Base-by-base conservation (phyloP, 805 yeast species). In the Nakazawaea holstii region DNA sequence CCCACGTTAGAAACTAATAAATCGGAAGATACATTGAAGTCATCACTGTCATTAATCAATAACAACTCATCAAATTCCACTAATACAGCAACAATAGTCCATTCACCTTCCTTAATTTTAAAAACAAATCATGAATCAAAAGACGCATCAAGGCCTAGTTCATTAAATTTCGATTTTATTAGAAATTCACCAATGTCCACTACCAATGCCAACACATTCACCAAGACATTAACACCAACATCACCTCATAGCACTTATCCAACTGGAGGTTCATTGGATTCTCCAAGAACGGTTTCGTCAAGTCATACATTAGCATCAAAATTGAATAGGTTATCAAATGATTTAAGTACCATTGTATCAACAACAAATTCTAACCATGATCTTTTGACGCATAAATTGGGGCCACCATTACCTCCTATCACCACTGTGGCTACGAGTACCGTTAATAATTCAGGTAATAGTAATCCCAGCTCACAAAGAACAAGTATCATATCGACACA, bases 381-480 rank as follows among this genome's bases (percentile, higher is more conserved):
- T 4, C 29, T 46, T 15, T 35, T 46, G 27, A 26, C 43, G 5
- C 49, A 46, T 13, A 46, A 46, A 36, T 27, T 46, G 26, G 38
- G 35, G 8, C 17, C 49, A 24, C 49, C 49, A 11, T 33, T 46
- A 27, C 49, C 49, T n/a, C 49, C 49, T 7, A 41, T 46, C 9
- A 40, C 41, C 20, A 46, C 49, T 2, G 27, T 37, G 5, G 49
- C 49, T 15, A 41, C 49, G 7, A 47, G 35, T 36, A 37, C 43
- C 2, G 46, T 41, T n/a, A 47, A 28, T 31, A 45, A 13, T 15
- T 29, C 41, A 14, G 45, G 49, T 3, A 28, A 27, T 11, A 42
- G 49, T 36, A 41, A 41, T 46, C 20, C 45, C 17, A 46, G 49
- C 33, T 46, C 49, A 3, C 49, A 46, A 30, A 35, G 49, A 30